Conservation (phyloP, 805 yeast genomes). For the Brettanomyces anomalus region DNA sequence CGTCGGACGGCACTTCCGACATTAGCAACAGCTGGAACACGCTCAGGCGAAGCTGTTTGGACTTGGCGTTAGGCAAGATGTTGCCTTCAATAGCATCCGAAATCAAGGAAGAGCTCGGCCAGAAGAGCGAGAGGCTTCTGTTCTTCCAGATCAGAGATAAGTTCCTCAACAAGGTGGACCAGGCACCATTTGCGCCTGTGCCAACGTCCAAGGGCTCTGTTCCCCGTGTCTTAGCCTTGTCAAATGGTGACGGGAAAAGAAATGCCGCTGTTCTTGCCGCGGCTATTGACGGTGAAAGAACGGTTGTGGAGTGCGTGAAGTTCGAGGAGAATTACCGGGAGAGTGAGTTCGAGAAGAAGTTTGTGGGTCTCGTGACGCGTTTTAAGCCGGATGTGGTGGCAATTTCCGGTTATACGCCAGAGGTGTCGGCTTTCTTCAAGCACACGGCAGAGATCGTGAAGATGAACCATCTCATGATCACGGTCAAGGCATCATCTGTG, state of each 20-base stretch:
- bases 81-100: constrained; percentile 61
- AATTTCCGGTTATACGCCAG: constrained; percentile 78
- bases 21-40: constrained; percentile 74
- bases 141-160: constrained; percentile 60
- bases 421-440: constrained; percentile 52
- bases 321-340: constrained; percentile 66
- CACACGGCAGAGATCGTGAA: constrained; percentile 44
- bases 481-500: constrained; percentile 42
- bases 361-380: constrained; percentile 49
- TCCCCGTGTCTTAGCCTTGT: constrained; percentile 74
- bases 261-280: constrained; percentile 83
- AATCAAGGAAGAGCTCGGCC: constrained; percentile 74
- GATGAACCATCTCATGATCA: too few relatives aligned
- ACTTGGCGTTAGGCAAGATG: constrained; percentile 57
- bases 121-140: constrained; percentile 64
- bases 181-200: constrained; percentile 85
- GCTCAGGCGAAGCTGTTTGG: constrained; percentile 59
- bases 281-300: constrained; percentile 71
- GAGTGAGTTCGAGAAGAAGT: constrained; percentile 55
- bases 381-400: constrained; percentile 86
- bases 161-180: constrained; percentile 69
- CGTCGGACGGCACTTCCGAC: constrained; percentile 73
- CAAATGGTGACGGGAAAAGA: constrained; percentile 80
- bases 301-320: constrained; percentile 66
- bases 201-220: constrained; percentile 71